Base-by-base conservation (phyloP, 768 basidiomycete genomes). In the Calocybe indica region DNA sequence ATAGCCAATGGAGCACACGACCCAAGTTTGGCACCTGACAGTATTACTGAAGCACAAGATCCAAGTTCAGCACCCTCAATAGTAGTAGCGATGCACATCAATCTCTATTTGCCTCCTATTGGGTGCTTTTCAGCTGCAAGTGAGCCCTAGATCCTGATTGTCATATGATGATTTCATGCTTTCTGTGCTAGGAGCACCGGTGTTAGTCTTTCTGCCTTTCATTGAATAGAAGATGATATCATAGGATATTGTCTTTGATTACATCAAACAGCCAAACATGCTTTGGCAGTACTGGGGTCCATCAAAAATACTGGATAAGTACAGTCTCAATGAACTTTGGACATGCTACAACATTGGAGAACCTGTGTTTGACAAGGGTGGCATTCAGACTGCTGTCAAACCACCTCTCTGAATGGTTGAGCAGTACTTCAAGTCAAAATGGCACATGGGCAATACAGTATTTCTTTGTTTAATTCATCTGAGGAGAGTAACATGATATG, bases 371-470 rank as follows among this genome's bases (percentile, higher is more conserved):
- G 36, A 37, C 36, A 37, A 37, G 11, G 33, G n/a, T 7, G 41
- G 48, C 5, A 30, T 28, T 14, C 48, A 29, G 9, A 43, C 48
- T 28, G 48, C 41, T 3, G 43, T 37, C 41, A 43, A 43, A 41
- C 48, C 42, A 15, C 48, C 48, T 30, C 36, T 49, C 5, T 36
- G 48, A 37, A 38, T 49, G 5, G 48, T 49, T 28, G 48, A 49
- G 13, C 34, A 49, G 13, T 42, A 49, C 22, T 49, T 49, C 13
- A 35, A 44, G 6, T 36, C 48, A 11, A 30, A 44, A 12, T 49
- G 48, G 48, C 40, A 40, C 6, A 22, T 12, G 11, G 31, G 11
- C 22, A 30, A 13, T 7, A 34, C 32, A 8, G 48, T 49, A 34
- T 10, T 40, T 29, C 22, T 5, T 11, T 5, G 11, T 22, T 30